Conservation (phyloP, 2,329 filamentous ascomycete genomes). For the Trichoderma sp. region DNA sequence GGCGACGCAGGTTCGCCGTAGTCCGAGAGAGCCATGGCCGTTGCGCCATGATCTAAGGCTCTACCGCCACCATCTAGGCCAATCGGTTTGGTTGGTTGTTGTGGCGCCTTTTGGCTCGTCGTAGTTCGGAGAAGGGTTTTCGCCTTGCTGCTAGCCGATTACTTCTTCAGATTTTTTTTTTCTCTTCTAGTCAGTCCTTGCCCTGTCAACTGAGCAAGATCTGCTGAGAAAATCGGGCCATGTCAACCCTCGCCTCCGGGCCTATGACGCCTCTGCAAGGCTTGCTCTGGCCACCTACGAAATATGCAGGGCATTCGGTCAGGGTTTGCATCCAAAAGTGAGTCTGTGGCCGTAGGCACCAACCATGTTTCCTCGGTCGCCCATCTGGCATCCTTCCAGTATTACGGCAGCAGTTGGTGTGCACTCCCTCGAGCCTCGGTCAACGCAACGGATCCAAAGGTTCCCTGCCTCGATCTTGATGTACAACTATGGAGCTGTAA, state of each 20-base stretch:
- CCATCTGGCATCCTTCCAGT: neutral
- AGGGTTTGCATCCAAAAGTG: neutral
- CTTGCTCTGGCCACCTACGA: neutral
- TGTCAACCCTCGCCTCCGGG: neutral
- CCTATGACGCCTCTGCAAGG: neutral
- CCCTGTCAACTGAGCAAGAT: neutral
- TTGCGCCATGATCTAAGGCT: slow-evolving; percentile 3
- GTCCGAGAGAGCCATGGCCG: neutral
- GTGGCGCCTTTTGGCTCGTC: neutral
- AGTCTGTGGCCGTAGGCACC: neutral
- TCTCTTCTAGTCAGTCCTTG: neutral
- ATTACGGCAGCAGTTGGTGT: neutral
- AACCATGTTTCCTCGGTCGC: neutral
- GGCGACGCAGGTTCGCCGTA: neutral
- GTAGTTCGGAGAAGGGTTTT: neutral
- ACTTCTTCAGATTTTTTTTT: neutral
- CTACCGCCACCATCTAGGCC: slow-evolving; percentile 5
- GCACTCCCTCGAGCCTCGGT: slow-evolving; percentile 3
- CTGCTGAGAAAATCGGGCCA: slow-evolving; percentile 14
- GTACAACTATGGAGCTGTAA: neutral
- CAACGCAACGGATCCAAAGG: neutral
- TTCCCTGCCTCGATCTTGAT: neutral
- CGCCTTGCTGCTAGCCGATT: neutral
- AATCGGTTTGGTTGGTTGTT: neutral
- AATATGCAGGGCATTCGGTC: neutral